phyloP scores from a whole-genome alignment of 2,329 filamentous ascomycete genomes.

The Botrytis sinoallii region DNA sequence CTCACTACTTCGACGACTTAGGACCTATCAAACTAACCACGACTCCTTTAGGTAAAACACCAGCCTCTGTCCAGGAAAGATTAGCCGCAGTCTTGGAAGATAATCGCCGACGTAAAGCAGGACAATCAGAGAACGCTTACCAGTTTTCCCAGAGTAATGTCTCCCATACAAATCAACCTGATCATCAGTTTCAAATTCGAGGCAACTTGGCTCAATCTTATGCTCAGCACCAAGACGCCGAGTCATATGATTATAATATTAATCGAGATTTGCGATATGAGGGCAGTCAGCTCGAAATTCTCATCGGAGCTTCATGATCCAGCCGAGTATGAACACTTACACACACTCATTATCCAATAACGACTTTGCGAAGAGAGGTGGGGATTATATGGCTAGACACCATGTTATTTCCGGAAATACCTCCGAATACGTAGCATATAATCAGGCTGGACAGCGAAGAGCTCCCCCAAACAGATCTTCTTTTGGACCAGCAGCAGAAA shows the following conservation, averaged over 20 bases:
- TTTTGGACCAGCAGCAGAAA: background rate
- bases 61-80: background rate
- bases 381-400: background rate
- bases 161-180: rapidly evolving
- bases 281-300: rapidly evolving
- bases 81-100: background rate
- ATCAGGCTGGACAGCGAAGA: background rate
- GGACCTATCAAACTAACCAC: background rate
- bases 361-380: rapidly evolving
- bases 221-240: rapidly evolving
- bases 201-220: background rate
- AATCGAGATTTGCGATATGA: background rate
- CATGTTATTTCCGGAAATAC: no score
- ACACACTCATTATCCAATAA: rapidly evolving
- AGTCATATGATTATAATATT: rapidly evolving
- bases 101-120: background rate
- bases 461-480: no score
- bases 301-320: rapidly evolving
- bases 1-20: rapidly evolving
- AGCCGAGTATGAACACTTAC: no score
- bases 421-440: background rate
- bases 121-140: no score
- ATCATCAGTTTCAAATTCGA: no score
- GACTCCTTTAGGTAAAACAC: background rate
- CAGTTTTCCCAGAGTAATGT: rapidly evolving